Evolutionary conservation across 805 yeast genomes (phyloP).

Genomic region (Lipomyces mesembrius): DNA sequence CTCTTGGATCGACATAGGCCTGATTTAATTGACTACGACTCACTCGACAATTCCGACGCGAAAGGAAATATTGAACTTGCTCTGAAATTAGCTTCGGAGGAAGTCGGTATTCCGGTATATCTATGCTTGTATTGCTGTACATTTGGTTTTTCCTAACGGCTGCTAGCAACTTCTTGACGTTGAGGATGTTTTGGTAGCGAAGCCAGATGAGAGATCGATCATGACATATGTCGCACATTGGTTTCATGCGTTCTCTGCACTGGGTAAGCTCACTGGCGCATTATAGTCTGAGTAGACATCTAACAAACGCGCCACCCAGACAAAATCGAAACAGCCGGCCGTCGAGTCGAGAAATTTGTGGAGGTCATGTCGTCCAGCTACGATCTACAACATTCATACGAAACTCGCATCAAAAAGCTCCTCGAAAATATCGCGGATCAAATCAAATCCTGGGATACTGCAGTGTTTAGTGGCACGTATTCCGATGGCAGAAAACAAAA

Average conservation of each 20-base stretch:
- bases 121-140: background rate
- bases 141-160: background rate
- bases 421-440: slow-evolving; percentile 39
- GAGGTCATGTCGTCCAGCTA: slow-evolving; percentile 44
- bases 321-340: slow-evolving; percentile 48
- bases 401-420: slow-evolving; percentile 43
- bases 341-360: slow-evolving; percentile 48
- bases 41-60: slow-evolving; percentile 43
- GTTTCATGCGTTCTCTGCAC: slow-evolving; percentile 54
- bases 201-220: slow-evolving; percentile 65
- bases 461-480: slow-evolving; percentile 41
- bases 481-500: slow-evolving; percentile 42
- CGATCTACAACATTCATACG: slow-evolving; percentile 46
- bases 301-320: slow-evolving; percentile 24
- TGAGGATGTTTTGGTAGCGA: slow-evolving; percentile 55
- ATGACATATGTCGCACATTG: slow-evolving; percentile 63
- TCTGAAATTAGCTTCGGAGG: slow-evolving; percentile 51
- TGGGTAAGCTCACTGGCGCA: slow-evolving; percentile 16
- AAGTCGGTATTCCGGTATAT: slow-evolving; percentile 53
- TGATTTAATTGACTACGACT: slow-evolving; percentile 48
- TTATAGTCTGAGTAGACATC: slow-evolving; percentile 18
- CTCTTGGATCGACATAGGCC: slow-evolving; percentile 52
- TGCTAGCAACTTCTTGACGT: slow-evolving; percentile 53
- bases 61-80: slow-evolving; percentile 48
- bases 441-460: slow-evolving; percentile 42